Conservation (phyloP, 768 basidiomycete species). For the Hypsizygus marmoreus region DNA sequence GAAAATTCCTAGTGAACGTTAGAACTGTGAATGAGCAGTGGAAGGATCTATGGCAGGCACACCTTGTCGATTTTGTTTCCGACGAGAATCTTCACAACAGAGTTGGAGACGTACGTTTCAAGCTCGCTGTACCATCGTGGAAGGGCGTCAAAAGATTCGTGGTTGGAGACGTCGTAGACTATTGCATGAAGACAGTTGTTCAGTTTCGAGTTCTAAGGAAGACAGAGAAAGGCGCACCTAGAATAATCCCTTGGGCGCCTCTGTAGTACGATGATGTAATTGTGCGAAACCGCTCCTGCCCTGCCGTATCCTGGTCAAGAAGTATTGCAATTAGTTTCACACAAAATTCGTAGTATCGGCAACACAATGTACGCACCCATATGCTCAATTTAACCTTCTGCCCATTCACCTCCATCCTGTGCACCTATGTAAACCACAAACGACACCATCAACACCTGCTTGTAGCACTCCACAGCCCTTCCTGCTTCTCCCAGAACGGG, state of each 20-base stretch:
- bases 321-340: no score
- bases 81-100: constrained; percentile 92
- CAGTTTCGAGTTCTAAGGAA: neutral
- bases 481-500: neutral
- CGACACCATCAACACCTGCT: neutral
- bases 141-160: constrained; percentile 93
- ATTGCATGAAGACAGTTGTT: neutral
- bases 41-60: constrained; percentile 1
- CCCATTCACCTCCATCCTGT: constrained; percentile 84
- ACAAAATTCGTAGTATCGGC: no score
- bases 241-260: constrained; percentile 80
- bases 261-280: constrained; percentile 96
- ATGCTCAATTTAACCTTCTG: constrained; percentile 92
- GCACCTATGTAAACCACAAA: constrained; percentile 53
- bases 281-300: constrained; percentile 95
- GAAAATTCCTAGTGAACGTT: constrained; percentile 71
- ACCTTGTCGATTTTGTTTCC: constrained; percentile 96
- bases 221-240: constrained; percentile 44
- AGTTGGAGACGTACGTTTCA: constrained; percentile 85
- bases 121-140: constrained; percentile 91
- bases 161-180: constrained; percentile 96
- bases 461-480: neutral
- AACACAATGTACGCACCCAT: constrained; percentile 94
- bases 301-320: constrained; percentile 80
- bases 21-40: neutral